phyloP scores from a whole-genome alignment of 345 rosid species.

The Combretum micranthum region DNA sequence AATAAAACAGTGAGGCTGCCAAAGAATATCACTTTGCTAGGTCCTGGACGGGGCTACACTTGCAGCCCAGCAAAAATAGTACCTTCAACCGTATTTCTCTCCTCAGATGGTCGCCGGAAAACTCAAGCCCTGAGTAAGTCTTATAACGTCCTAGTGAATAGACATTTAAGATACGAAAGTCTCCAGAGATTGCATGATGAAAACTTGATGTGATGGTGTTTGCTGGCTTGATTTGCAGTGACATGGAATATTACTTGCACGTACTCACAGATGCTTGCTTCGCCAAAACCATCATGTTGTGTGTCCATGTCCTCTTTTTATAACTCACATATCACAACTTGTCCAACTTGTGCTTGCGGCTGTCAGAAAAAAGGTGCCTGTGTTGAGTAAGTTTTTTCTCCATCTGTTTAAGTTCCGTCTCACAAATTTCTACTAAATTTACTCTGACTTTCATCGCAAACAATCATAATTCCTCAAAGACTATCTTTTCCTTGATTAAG shows the following conservation, averaged over 20 bases:
- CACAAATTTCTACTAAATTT: no score
- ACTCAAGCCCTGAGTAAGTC: constrained; percentile 34
- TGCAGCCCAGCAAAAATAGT: constrained; percentile 32
- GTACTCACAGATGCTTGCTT: constrained; percentile 33
- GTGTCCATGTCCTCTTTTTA: constrained; percentile 50
- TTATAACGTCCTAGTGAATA: no score
- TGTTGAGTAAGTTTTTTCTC: constrained; percentile 8
- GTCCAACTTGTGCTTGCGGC: constrained; percentile 43
- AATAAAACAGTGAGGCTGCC: constrained; percentile 40
- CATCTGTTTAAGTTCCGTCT: neutral
- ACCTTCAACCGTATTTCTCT: constrained; percentile 20
- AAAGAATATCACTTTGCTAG: constrained; percentile 34
- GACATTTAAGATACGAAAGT: neutral
- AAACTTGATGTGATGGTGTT: neutral
- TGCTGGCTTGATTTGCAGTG: constrained; percentile 23
- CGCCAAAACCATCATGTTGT: constrained; percentile 33
- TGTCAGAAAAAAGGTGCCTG: constrained; percentile 17
- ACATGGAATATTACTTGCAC: no score
- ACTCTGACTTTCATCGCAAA: no score
- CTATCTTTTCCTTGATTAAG: neutral
- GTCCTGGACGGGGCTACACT: constrained; percentile 40
- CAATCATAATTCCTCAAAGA: no score
- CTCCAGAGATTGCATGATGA: neutral
- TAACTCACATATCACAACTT: constrained; percentile 34
- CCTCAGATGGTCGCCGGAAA: constrained; percentile 25